phyloP scores from a whole-genome alignment of 768 basidiomycete genomes.

The Fibroporia radiculosa region DNA sequence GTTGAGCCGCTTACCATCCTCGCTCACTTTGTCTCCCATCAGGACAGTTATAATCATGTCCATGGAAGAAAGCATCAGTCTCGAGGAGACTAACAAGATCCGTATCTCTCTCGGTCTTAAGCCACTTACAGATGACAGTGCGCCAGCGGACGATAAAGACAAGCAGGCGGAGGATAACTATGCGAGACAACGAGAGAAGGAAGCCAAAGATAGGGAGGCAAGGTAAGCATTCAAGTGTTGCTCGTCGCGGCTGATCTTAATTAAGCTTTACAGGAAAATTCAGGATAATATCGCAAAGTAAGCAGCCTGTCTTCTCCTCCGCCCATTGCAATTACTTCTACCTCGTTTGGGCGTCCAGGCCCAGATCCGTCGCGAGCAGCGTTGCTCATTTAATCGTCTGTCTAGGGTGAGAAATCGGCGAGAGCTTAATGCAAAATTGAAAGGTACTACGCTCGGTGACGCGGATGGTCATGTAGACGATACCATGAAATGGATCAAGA shows the following conservation, averaged over 20 bases:
- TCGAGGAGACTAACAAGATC: constrained; percentile 95
- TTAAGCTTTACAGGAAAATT: constrained; percentile 43
- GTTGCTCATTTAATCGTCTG: constrained; percentile 27
- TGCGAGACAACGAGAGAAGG: constrained; percentile 58
- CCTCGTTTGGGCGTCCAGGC: constrained; percentile 24
- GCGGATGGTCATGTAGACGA: constrained; percentile 72
- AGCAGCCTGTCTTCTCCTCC: constrained; percentile 35
- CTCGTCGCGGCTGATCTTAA: constrained; percentile 16
- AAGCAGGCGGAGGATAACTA: constrained; percentile 86
- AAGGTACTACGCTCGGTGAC: constrained; percentile 88
- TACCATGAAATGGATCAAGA: constrained; percentile 86
- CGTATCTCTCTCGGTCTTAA: constrained; percentile 91
- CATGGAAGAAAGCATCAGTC: constrained; percentile 83
- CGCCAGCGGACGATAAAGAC: constrained; percentile 66
- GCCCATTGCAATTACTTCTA: constrained; percentile 21
- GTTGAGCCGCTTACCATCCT: too few relatives aligned
- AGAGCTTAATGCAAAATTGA: constrained; percentile 88
- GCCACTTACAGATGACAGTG: constrained; percentile 79
- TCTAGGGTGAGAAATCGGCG: constrained; percentile 86
- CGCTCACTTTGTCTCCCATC: background rate
- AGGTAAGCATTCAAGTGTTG: constrained; percentile 42
- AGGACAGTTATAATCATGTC: constrained; percentile 20
- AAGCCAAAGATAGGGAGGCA: constrained; percentile 62
- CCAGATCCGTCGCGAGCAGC: constrained; percentile 31
- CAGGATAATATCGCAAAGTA: constrained; percentile 81